A percentile compares a stretch with the other conserved stretches of the same genome.
These are phyloP conservation scores for Angomonas ambiguus DNA, from an alignment of 208 protist species.

Conservation along the genomic window DNA sequence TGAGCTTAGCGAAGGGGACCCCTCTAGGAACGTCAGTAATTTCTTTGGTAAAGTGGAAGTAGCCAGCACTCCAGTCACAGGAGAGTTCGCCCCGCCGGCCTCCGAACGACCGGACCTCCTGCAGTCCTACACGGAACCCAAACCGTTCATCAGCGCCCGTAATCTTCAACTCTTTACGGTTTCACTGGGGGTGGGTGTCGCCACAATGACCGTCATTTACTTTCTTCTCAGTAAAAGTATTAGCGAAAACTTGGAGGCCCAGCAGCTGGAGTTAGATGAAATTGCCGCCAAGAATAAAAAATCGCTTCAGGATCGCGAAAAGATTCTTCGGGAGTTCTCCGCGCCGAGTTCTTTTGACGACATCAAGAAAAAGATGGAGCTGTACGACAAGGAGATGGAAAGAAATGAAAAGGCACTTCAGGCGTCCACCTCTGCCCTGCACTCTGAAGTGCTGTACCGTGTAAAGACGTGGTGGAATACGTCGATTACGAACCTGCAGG, in stretches of 20 bases:
- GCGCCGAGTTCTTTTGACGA: conserved; percentile 77
- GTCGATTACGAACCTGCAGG: conserved; percentile 64
- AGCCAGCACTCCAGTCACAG: conserved; percentile 11
- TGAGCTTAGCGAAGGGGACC: not conserved
- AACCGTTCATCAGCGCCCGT: conserved; percentile 68
- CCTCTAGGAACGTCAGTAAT: conserved; percentile 1
- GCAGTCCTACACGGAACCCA: conserved; percentile 71
- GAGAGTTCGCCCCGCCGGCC: conserved; percentile 32
- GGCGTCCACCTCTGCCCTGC: conserved; percentile 47
- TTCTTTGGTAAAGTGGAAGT: conserved; percentile 11
- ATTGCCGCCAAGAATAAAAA: conserved; percentile 45
- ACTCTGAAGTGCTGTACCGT: conserved; percentile 67
- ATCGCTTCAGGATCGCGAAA: conserved; percentile 35
- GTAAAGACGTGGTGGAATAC: conserved; percentile 86
- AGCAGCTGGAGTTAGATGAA: conserved; percentile 41
- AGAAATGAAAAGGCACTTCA: conserved; percentile 31
- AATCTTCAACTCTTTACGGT: conserved; percentile 63
- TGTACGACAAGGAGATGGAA: conserved; percentile 46
- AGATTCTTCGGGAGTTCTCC: conserved; percentile 46
- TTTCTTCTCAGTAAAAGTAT: conserved; percentile 75
- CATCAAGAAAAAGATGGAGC: conserved; percentile 57
- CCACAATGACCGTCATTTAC: conserved; percentile 52
- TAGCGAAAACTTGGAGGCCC: conserved; percentile 46
- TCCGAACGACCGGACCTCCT: conserved; percentile 70
- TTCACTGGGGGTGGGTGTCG: conserved; percentile 55